Evolutionary conservation across 495 filamentous ascomycete genomes (phyloP), one percentile per base, ranked within the genome.

Genomic region (Chaetomidium leptoderma): DNA sequence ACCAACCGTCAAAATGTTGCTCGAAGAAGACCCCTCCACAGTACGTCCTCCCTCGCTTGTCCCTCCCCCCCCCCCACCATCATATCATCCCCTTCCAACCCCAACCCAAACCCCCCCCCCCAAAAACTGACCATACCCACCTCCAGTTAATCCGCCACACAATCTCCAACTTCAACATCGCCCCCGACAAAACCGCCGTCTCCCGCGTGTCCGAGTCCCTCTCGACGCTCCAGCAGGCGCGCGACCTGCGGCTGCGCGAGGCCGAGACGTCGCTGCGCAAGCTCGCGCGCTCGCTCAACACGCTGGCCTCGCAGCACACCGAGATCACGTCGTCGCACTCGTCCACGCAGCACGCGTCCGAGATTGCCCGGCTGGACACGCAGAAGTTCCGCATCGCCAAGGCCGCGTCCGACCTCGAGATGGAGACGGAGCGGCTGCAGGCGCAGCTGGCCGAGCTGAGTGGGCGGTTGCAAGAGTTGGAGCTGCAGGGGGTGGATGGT

Each of bases 381-480:
- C 87, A 96, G 67, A 97, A 97, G 72, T 98, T 97, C 72, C 87
- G 90, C 52, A 82, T 89, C 55, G 93, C 93, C 7, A 98, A 98
- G 72, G 82, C 86, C 10, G 89, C 87, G 0, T 84, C 83, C 1
- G 93, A 97, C 64, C 74, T 92, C 2, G 93, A 98, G 75, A 91
- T 92, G 68, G 92, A 96, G 70, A 86, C 87, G 29, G 92, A 97
- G 72, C 79, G 92, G 3, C 75, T 98, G 36, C 86, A 92, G 63
- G 82, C 83, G 24, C 91, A 97, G 70, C 74, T 92, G 33, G 88
- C 85, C 39, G 83, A 88, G 66, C 73, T 96, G 54, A 85, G 86
- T 60, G 84, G 83, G 48, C 75, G 86, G 40, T 68, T 97, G 67
- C 86, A 88, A 33, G 90, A 91, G 65, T 71, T 97, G 33, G 93